These are phyloP conservation scores for Pythium guiyangense DNA, from an alignment of 352 stramenopile species.

Conservation along the genomic window DNA sequence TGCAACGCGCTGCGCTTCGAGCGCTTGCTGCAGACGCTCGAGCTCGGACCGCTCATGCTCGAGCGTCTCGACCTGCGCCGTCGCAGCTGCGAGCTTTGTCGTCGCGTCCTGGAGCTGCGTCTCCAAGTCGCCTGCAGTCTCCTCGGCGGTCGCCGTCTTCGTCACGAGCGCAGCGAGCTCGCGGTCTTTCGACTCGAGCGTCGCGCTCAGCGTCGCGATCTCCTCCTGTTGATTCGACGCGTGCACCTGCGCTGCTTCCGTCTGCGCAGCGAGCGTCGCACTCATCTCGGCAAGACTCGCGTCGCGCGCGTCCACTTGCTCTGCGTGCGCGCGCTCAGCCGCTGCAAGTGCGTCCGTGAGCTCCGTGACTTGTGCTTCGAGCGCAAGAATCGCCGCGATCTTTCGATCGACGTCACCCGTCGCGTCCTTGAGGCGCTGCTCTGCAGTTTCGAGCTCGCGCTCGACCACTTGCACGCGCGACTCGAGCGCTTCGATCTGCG, in stretches of 20 bases:
- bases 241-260: neutral
- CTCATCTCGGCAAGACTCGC: slow-evolving; percentile 3
- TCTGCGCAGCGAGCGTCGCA: slow-evolving; percentile 4
- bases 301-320: neutral
- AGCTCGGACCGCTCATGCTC: too few relatives aligned
- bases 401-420: too few relatives aligned
- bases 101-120: slow-evolving; percentile 10
- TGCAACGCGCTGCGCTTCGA: slow-evolving; percentile 5
- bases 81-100: slow-evolving; percentile 10
- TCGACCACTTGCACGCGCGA: neutral
- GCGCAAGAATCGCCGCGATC: too few relatives aligned
- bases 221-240: slow-evolving; percentile 18
- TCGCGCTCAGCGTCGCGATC: neutral
- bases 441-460: neutral
- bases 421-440: too few relatives aligned
- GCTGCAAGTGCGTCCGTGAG: too few relatives aligned
- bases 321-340: too few relatives aligned
- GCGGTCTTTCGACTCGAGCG: slow-evolving; percentile 3
- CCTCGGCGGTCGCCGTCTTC: slow-evolving; percentile 13
- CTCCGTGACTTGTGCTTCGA: too few relatives aligned
- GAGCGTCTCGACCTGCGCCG: slow-evolving; percentile 16
- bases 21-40: slow-evolving; percentile 1
- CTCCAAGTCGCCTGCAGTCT: slow-evolving; percentile 10
- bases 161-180: slow-evolving; percentile 10
- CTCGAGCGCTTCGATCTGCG: neutral